These are phyloP conservation scores for Aspergillus sp. DNA, from an alignment of 2,329 filamentous ascomycete species.

Conservation along the genomic window DNA sequence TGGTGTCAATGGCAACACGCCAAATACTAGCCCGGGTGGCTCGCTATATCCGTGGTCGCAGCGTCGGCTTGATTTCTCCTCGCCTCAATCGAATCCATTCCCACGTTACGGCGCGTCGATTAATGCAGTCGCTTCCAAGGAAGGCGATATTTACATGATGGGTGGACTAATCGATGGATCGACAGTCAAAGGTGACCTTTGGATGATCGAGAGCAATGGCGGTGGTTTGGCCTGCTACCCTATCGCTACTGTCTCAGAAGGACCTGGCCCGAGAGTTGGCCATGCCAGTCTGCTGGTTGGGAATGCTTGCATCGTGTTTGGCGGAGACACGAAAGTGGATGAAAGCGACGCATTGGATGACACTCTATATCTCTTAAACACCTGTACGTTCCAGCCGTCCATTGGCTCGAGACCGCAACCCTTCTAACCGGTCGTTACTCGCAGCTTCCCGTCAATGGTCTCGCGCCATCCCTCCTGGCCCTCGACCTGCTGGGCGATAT, in stretches of 20 bases:
- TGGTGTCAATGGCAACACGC: constrained; percentile 47
- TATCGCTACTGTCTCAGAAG: constrained; percentile 82
- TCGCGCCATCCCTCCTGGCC: constrained; percentile 75
- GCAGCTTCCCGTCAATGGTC: constrained; percentile 97
- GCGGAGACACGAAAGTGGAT: constrained; percentile 94
- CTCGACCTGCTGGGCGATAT: constrained; percentile 80
- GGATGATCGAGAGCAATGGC: constrained; percentile 85
- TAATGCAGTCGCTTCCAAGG: constrained; percentile 85
- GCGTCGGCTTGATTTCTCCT: constrained; percentile 74
- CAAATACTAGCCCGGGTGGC: constrained; percentile 52
- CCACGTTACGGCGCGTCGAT: constrained; percentile 95
- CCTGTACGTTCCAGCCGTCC: constrained; percentile 57
- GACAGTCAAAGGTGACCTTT: constrained; percentile 91
- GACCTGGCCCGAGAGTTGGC: constrained; percentile 86
- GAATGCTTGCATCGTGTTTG: constrained; percentile 98
- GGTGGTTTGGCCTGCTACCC: constrained; percentile 84
- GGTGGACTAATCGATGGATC: constrained; percentile 90
- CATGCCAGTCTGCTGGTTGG: constrained; percentile 90
- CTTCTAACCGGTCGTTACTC: constrained; percentile 2
- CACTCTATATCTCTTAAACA: constrained; percentile 92
- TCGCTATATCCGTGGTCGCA: constrained; percentile 96
- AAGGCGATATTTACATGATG: constrained; percentile 97
- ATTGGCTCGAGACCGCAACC: constrained; percentile 19
- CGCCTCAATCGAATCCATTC: constrained; percentile 75
- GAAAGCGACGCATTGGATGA: constrained; percentile 87